Evolutionary conservation across 768 basidiomycete genomes (phyloP).

Genomic region (Leucocoprinus birnbaumii): DNA sequence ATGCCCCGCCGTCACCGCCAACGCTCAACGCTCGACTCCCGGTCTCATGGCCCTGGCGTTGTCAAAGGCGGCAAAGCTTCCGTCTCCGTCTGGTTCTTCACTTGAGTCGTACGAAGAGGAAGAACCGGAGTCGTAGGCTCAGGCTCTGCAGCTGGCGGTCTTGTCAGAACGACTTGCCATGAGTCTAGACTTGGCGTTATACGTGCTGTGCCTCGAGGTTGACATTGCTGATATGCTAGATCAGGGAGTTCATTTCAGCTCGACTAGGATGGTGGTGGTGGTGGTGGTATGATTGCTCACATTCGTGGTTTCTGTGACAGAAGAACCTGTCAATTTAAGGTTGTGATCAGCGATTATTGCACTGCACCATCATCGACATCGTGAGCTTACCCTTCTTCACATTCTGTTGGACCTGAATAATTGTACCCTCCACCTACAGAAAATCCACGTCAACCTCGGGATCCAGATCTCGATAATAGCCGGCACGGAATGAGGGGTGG

Average conservation of each 20-base stretch:
- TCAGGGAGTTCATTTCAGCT: background rate
- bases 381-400: slow-evolving; percentile 10
- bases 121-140: slow-evolving; percentile 4
- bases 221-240: slow-evolving; percentile 1
- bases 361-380: too few relatives aligned
- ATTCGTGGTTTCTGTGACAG: background rate
- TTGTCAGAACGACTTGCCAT: background rate
- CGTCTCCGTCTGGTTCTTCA: background rate
- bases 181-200: background rate
- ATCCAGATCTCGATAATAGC: too few relatives aligned
- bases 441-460: background rate
- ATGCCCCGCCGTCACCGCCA: background rate
- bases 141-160: background rate
- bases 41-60: background rate
- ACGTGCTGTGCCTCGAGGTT: background rate
- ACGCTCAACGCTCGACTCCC: background rate
- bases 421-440: slow-evolving; percentile 8
- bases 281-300: background rate
- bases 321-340: background rate
- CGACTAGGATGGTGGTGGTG: background rate
- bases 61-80: background rate
- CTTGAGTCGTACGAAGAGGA: slow-evolving; percentile 1
- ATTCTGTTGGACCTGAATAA: slow-evolving; percentile 10
- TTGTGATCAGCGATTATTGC: background rate
- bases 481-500: too few relatives aligned